Percentiles rank a stretch among this genome's conserved stretches.
phyloP scores from a whole-genome alignment of 1,139 yeast species.

The Scheffersomyces titani region DNA sequence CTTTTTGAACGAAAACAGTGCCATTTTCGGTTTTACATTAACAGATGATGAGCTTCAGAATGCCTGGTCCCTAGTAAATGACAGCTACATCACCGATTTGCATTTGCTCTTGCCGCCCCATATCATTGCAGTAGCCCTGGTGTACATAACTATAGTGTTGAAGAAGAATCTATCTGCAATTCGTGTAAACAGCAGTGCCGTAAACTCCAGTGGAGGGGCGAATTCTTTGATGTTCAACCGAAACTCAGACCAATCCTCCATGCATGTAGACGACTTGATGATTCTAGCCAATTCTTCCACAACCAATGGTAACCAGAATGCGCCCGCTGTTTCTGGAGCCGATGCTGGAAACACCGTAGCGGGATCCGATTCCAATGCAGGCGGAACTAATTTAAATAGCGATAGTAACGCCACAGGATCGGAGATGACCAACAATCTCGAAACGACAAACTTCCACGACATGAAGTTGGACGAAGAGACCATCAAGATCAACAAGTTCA shows the following conservation, averaged over 20 bases:
- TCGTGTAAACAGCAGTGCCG: slow-evolving; percentile 13
- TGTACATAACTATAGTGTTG: slow-evolving; percentile 69
- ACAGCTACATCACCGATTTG: slow-evolving; percentile 84
- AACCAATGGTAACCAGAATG: slow-evolving; percentile 1
- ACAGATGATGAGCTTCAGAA: slow-evolving; percentile 77
- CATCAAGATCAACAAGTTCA: slow-evolving; percentile 52
- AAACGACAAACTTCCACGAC: slow-evolving; percentile 24
- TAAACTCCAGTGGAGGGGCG: slow-evolving; percentile 1
- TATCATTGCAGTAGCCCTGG: slow-evolving; percentile 80
- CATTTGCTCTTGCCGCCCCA: slow-evolving; percentile 87
- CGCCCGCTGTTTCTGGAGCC: not conserved
- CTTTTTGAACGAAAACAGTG: slow-evolving; percentile 33
- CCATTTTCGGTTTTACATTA: slow-evolving; percentile 37
- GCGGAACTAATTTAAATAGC: not conserved
- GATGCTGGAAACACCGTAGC: not conserved
- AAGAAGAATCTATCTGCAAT: slow-evolving; percentile 37
- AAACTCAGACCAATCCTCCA: slow-evolving; percentile 8
- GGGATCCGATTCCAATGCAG: not conserved
- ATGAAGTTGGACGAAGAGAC: slow-evolving; percentile 41
- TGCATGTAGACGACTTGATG: slow-evolving; percentile 46
- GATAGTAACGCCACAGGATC: not conserved
- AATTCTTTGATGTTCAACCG: slow-evolving; percentile 1
- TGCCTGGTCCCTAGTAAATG: slow-evolving; percentile 88
- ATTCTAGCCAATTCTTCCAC: slow-evolving; percentile 18
- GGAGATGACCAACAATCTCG: slow-evolving; percentile 9